Base-by-base conservation (phyloP, 2,329 filamentous ascomycete genomes). In the Huntiella omanensis region DNA sequence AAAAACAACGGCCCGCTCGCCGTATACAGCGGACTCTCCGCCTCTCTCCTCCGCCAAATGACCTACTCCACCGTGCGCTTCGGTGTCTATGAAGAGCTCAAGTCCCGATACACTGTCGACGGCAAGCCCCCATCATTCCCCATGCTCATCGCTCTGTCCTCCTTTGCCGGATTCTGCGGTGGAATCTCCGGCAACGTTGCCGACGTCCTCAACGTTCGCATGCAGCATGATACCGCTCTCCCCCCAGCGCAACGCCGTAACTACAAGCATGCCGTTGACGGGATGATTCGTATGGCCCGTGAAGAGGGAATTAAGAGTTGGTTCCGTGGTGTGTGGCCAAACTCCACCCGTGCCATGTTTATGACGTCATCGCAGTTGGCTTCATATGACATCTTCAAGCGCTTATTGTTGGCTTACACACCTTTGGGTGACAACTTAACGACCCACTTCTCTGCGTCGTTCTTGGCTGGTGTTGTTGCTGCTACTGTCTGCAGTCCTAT, bases 31-130 rank as follows among this genome's bases (percentile, higher is more conserved):
- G 91, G 91, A 65, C 77, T 96, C 49, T 92, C 87, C 2, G 91
- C 91, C 54, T 91, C 87, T 48, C 74, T 96, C 42, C 73, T 96
- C 49, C 87, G 91, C 53, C 91, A 96, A 66, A 73, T 87, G 54
- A 96, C 91, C 50, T 98, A 98, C 68, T 91, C 83, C 50, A 98
- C 91, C 43, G 91, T 86, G 34, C 84, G 91, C 42, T 98, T 98
- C 65, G 91, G 86, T 53, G 77, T 95, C 53, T 98, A 98, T 68
- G 91, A 96, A 64, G 78, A 93, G 54, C 70, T 96, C 50, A 98
- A 98, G 65, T 66, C 73, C 17, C 73, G 71, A 44, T 49, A 38
- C 33, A 70, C 80, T 57, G 53, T 59, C 43, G 53, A 55, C 43
- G 62, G 64, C 53, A 54, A 57, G 37, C 63, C 66, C 45, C 80